Conservation (phyloP, 345 rosid species). For the Odontarrhena argentea region DNA sequence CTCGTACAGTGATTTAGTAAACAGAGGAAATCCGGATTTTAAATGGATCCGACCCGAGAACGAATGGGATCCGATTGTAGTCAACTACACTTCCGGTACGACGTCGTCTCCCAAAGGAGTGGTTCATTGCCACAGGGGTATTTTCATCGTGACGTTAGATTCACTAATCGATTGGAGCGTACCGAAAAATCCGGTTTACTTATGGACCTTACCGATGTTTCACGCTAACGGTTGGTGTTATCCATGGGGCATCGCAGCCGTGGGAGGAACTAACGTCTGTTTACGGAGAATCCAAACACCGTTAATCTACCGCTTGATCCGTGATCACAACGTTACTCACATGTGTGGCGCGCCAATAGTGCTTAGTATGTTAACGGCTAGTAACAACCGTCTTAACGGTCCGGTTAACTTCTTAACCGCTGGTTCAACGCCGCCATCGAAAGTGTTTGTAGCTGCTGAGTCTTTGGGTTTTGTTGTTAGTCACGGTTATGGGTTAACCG, state of each 20-base stretch:
- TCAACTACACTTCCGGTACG: slow-evolving; percentile 89
- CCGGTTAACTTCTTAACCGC: slow-evolving; percentile 73
- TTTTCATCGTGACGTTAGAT: slow-evolving; percentile 53
- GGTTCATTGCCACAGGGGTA: slow-evolving; percentile 75
- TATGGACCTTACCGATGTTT: slow-evolving; percentile 91
- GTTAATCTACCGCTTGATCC: slow-evolving; percentile 53
- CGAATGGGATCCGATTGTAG: slow-evolving; percentile 70
- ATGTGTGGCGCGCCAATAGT: slow-evolving; percentile 92
- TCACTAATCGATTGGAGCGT: slow-evolving; percentile 60
- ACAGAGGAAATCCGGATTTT: slow-evolving; percentile 55
- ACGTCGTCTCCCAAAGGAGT: slow-evolving; percentile 91
- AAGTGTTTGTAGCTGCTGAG: slow-evolving; percentile 59
- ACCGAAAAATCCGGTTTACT: slow-evolving; percentile 66
- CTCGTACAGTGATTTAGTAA: slow-evolving; percentile 56
- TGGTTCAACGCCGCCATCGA: slow-evolving; percentile 86
- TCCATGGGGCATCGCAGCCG: slow-evolving; percentile 82
- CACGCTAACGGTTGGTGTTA: slow-evolving; percentile 87
- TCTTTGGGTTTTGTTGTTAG: slow-evolving; percentile 65
- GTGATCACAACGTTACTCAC: slow-evolving; percentile 66
- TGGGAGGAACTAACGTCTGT: slow-evolving; percentile 79
- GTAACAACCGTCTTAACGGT: slow-evolving; percentile 37
- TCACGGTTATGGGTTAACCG: slow-evolving; percentile 81
- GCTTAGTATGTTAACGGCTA: slow-evolving; percentile 67
- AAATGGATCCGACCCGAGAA: slow-evolving; percentile 55
- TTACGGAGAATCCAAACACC: slow-evolving; percentile 62